phyloP scores from a whole-genome alignment of 306 rosid species.

The Hippophae gyantsensis region DNA sequence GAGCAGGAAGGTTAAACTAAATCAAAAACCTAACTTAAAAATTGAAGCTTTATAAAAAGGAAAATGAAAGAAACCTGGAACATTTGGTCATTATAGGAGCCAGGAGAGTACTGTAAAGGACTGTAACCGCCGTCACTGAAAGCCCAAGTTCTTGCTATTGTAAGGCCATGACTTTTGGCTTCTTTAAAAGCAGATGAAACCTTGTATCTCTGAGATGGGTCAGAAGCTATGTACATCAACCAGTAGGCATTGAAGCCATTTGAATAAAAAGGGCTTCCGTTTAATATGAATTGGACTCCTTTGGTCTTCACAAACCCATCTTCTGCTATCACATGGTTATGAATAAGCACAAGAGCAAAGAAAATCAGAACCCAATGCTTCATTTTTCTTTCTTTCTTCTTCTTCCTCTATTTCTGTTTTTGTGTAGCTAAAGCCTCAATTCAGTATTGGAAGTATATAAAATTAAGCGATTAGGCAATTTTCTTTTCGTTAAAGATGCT shows the following conservation, averaged over 20 bases:
- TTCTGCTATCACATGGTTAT: slow-evolving; percentile 32
- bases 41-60: too few species aligned
- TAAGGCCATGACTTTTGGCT: slow-evolving; percentile 52
- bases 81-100: slow-evolving; percentile 67
- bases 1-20: too few species aligned
- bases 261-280: slow-evolving; percentile 70
- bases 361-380: slow-evolving; percentile 30
- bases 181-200: slow-evolving; percentile 60
- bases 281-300: slow-evolving; percentile 57
- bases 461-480: too few species aligned
- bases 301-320: slow-evolving; percentile 60
- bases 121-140: slow-evolving; percentile 74
- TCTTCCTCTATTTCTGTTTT: not conserved
- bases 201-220: slow-evolving; percentile 63
- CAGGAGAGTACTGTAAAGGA: slow-evolving; percentile 75
- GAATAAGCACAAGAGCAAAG: slow-evolving; percentile 20
- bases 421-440: too few species aligned
- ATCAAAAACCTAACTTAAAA: too few species aligned
- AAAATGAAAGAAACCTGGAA: slow-evolving; percentile 43
- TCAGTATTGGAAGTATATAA: too few species aligned
- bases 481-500: too few species aligned
- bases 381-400: slow-evolving; percentile 12
- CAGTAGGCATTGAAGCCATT: slow-evolving; percentile 93
- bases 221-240: slow-evolving; percentile 76
- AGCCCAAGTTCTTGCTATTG: slow-evolving; percentile 83